Evolutionary conservation across 2,329 filamentous ascomycete species (phyloP).

Genomic region (Pseudogymnoascus sp.): DNA sequence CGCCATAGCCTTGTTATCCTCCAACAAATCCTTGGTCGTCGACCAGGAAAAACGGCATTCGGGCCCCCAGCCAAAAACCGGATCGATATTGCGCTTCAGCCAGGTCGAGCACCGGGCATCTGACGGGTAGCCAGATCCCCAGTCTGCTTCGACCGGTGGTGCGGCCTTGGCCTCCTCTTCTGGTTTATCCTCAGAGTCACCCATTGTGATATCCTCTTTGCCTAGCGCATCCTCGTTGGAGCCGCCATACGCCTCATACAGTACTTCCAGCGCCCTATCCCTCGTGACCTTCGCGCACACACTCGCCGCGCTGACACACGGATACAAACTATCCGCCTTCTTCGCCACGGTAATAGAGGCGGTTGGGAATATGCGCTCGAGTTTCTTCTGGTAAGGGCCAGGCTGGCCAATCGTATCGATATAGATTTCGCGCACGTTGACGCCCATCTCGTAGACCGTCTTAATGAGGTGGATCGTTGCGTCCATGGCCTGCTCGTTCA

Average conservation of each 20-base stretch:
- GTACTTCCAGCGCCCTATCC: conserved; percentile 76
- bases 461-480: conserved; percentile 77
- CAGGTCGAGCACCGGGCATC: conserved; percentile 73
- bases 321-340: conserved; percentile 88
- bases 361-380: conserved; percentile 77
- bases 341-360: conserved; percentile 68
- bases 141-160: conserved; percentile 38
- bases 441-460: conserved; percentile 64
- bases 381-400: conserved; percentile 69
- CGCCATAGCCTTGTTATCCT: conserved; percentile 53
- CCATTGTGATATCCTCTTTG: conserved; percentile 22
- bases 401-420: conserved; percentile 91
- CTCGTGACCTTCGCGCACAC: conserved; percentile 95
- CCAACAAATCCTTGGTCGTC: conserved; percentile 87
- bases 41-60: conserved; percentile 96
- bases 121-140: conserved; percentile 92
- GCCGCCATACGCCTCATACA: conserved; percentile 49
- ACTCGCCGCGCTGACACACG: conserved; percentile 85
- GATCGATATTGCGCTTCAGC: conserved; percentile 81
- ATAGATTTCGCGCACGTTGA: conserved; percentile 82
- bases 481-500: conserved; percentile 94
- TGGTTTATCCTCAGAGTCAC: conserved; percentile 3
- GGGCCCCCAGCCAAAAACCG: conserved; percentile 87
- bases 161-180: conserved; percentile 30
- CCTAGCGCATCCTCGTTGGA: conserved; percentile 23